Evolutionary conservation across 768 basidiomycete species (phyloP), one percentile per base, ranked within the genome.

Genomic region (Lyophyllum shimeji): DNA sequence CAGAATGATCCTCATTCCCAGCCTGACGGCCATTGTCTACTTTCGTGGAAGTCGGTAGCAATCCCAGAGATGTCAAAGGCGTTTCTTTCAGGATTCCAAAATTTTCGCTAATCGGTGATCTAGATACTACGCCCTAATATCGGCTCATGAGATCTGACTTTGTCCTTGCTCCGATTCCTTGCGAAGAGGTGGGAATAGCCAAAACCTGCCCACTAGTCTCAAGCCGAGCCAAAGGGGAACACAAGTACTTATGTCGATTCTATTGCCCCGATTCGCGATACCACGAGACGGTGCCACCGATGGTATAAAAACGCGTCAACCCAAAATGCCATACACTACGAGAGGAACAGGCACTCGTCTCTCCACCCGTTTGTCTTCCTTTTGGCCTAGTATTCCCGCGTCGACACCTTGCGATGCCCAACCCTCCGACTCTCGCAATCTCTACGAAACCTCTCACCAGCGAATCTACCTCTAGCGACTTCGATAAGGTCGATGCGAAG

Each of bases 61-160:
- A 65, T 62, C 60, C 59, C 54, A 59, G 53, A 61, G 59, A 65
- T 65, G 66, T 70, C 69, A 67, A 68, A 63, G 64, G 60, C 53
- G 52, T 67, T 55, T 65, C 60, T 59, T 64, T 65, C 53, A 63
- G 61, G 60, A 55, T 61, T 60, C 60, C 54, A 54, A 62, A 61
- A 67, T 66, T 66, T 60, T 73, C 71, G 69, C 69, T 59, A 72
- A 75, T 73, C 74, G 53, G 53, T 49, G 48, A 61, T 61, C 70
- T 63, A 59, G 48, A 65, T 66, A 70, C 69, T 68, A 59, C 58
- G 59, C 61, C 61, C 65, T 67, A 60, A 65, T 63, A 64, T 66
- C 61, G 62, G 63, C 53, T 56, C 46, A 53, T 61, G 60, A 67
- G 68, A 71, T 72, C 70, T 69, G 52, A 49, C 60, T 60, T 62